These are phyloP conservation scores for Purpureocillium takamizusanense DNA, from an alignment of 2,329 filamentous ascomycete genomes.

Conservation along the genomic window DNA sequence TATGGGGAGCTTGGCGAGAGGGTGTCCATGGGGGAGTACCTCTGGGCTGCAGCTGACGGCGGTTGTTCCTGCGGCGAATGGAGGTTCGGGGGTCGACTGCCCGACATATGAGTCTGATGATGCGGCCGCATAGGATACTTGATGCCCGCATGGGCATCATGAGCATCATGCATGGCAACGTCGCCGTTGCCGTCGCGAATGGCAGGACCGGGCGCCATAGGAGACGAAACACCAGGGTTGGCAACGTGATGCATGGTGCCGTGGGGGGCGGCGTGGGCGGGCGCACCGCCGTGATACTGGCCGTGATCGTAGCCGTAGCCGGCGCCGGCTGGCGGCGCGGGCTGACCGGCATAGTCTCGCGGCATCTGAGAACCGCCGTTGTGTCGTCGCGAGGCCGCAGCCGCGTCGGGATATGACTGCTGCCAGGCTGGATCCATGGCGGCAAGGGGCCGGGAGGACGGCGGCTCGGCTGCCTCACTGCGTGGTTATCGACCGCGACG, in stretches of 20 bases:
- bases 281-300: slow-evolving; percentile 44
- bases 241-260: slow-evolving; percentile 27
- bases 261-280: slow-evolving; percentile 19
- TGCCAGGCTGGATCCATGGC: slow-evolving; percentile 54
- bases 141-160: slow-evolving; percentile 73
- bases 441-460: slow-evolving; percentile 12
- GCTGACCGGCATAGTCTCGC: slow-evolving; percentile 34
- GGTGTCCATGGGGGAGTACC: slow-evolving; percentile 93
- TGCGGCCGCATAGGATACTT: slow-evolving; percentile 78
- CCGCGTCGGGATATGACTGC: slow-evolving; percentile 57
- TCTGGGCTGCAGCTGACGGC: slow-evolving; percentile 73
- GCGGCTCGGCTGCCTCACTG: background rate
- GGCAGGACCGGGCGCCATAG: slow-evolving; percentile 42
- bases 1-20: slow-evolving; percentile 76
- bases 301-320: slow-evolving; percentile 54
- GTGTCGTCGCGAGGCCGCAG: slow-evolving; percentile 55
- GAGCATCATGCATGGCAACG: slow-evolving; percentile 76
- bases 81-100: slow-evolving; percentile 46
- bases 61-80: slow-evolving; percentile 55
- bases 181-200: slow-evolving; percentile 66
- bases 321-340: slow-evolving; percentile 19
- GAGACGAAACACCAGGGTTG: slow-evolving; percentile 45
- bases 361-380: slow-evolving; percentile 40
- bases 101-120: slow-evolving; percentile 63
- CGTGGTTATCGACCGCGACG: background rate